Evolutionary conservation across 805 yeast species (phyloP).

Genomic region (Candida alai): DNA sequence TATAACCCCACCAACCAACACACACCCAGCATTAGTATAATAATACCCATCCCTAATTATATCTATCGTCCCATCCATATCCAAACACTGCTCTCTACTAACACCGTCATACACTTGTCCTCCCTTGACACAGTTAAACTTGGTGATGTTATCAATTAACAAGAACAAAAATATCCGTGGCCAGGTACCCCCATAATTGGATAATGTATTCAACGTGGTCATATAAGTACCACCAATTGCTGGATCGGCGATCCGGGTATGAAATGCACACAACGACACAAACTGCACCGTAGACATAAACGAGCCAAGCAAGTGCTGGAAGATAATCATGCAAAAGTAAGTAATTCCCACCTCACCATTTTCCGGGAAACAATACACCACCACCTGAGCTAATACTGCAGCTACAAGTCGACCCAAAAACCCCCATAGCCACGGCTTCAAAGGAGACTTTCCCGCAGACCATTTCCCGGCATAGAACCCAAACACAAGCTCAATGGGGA

Average conservation of each 20-base stretch:
- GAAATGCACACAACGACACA: slow-evolving; percentile 92
- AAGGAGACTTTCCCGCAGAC: slow-evolving; percentile 75
- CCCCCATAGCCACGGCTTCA: slow-evolving; percentile 88
- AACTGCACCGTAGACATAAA: slow-evolving; percentile 95
- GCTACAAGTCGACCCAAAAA: slow-evolving; percentile 77
- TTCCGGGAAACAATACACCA: slow-evolving; percentile 70
- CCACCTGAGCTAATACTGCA: slow-evolving; percentile 69
- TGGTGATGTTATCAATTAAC: slow-evolving; percentile 76
- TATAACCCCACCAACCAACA: slow-evolving; percentile 58
- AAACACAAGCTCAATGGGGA: slow-evolving; percentile 92
- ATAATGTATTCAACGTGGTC: slow-evolving; percentile 90
- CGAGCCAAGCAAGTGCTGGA: slow-evolving; percentile 81
- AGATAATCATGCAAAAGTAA: slow-evolving; percentile 68
- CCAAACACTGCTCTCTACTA: slow-evolving; percentile 48
- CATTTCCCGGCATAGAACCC: slow-evolving; percentile 96
- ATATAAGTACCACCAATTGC: slow-evolving; percentile 95
- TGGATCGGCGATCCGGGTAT: slow-evolving; percentile 94
- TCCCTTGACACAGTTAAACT: slow-evolving; percentile 49
- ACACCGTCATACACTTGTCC: slow-evolving; percentile 21
- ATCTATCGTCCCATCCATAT: slow-evolving; percentile 52
- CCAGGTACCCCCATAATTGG: slow-evolving; percentile 97
- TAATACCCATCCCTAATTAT: slow-evolving; percentile 78
- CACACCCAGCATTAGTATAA: slow-evolving; percentile 69
- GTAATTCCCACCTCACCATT: slow-evolving; percentile 42
- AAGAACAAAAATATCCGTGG: slow-evolving; percentile 78